phyloP scores from a whole-genome alignment of 805 yeast genomes.

The Metschnikowia borealis region DNA sequence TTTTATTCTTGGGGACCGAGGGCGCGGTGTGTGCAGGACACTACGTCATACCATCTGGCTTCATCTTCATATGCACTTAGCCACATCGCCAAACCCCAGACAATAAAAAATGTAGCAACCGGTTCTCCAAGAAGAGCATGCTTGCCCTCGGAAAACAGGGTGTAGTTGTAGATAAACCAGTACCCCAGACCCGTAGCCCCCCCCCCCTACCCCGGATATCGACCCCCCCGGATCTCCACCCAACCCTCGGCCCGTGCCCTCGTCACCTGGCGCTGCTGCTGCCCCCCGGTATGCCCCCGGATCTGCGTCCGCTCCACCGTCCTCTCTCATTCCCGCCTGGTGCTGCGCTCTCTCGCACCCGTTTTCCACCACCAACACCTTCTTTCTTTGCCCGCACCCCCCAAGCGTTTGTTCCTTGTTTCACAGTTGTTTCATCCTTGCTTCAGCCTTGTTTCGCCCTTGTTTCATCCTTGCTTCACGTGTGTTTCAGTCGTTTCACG shows the following conservation, averaged over 20 bases:
- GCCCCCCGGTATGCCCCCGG: background rate
- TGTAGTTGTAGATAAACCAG: too few relatives aligned
- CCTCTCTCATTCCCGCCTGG: background rate
- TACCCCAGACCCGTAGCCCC: too few relatives aligned
- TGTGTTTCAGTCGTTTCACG: background rate
- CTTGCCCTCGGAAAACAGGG: too few relatives aligned
- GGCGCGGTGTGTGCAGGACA: background rate
- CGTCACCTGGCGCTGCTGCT: too few relatives aligned
- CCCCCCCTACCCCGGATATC: too few relatives aligned
- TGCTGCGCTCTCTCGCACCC: constrained; percentile 2
- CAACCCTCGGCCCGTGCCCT: too few relatives aligned
- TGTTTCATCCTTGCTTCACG: background rate
- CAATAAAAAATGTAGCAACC: background rate
- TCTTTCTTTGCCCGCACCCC: background rate
- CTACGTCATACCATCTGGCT: background rate
- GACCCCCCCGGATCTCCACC: too few relatives aligned
- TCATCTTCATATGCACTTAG: background rate
- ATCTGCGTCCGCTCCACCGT: background rate
- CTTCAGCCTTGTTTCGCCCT: background rate
- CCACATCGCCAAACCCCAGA: background rate
- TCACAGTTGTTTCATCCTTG: background rate
- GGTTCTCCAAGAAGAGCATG: too few relatives aligned
- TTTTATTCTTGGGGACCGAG: background rate
- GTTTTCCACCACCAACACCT: background rate
- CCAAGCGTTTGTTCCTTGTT: background rate